Base-by-base conservation (phyloP, 2,329 filamentous ascomycete genomes). In the Curvularia sp. region DNA sequence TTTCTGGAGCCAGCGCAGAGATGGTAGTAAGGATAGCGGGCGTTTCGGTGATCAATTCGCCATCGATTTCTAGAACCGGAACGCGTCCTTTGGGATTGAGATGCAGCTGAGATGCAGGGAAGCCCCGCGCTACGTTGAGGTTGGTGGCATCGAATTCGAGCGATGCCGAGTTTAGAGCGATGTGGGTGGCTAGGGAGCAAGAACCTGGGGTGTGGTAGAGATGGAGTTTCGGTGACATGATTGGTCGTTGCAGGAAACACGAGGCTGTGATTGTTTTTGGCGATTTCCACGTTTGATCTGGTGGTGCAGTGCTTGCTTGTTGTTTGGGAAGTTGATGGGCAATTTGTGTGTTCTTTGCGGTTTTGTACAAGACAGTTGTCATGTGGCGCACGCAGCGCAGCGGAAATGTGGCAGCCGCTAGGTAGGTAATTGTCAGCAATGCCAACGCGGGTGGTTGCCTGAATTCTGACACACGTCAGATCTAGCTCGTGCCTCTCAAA, bases 61-160 rank as follows among this genome's bases (percentile, higher is more conserved):
- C 52, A 46, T 69, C 67, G 5, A 68, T 38, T 10, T 50, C 27
- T 10, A 69, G 41, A 39, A 69, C 59, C 5, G 68, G 68, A 7
- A 71, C 64, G n/a, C 63, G 59, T 5, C 53, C 57, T 54, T 71
- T 71, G 7, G 66, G 61, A 25, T 68, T 71, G 43, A 69, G 49
- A 32, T 64, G 56, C 6, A 59, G 19, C 18, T 64, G 46, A 3
- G 60, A 53, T 3, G 34, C 45, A 5, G 59, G 65, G 45, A 64
- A 68, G 19, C 64, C 54, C 6, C 45, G 28, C 5, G 53, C 13
- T 12, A 54, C 45, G 21, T 54, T 34, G 50, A 67, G 49, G 8
- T 55, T 36, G 13, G 57, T 61, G 38, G 50, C 61, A 1, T 38
- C 55, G 55, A 64, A 66, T 15, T 28, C 9, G 18, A 66, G 46